Conservation (phyloP, 345 rosid genomes). For the Citrus hindsii region DNA sequence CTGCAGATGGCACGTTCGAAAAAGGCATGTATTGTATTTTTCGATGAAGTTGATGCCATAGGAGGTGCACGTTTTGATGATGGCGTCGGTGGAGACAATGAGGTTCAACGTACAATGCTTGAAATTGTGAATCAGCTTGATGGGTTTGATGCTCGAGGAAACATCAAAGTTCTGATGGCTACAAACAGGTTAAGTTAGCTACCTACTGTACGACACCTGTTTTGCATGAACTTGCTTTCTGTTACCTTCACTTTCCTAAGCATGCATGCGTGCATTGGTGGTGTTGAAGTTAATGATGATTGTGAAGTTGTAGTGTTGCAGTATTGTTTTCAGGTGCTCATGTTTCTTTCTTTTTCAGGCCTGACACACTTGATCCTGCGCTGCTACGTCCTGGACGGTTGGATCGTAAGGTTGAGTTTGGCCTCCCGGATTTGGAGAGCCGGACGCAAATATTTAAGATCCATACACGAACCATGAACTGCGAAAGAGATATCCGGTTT, state of each 20-base stretch:
- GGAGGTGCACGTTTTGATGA: constrained; percentile 90
- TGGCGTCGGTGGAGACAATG: constrained; percentile 79
- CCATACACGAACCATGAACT: constrained; percentile 90
- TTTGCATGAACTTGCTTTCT: not conserved
- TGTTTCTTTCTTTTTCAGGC: constrained; percentile 39
- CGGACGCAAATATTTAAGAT: constrained; percentile 90
- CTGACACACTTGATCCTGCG: constrained; percentile 93
- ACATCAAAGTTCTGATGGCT: constrained; percentile 97
- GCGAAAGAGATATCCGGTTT: constrained; percentile 80
- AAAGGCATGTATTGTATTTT: constrained; percentile 77
- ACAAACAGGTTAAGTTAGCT: constrained; percentile 67
- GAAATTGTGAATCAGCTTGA: constrained; percentile 44
- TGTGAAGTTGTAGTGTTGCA: not conserved
- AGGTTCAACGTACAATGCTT: constrained; percentile 83
- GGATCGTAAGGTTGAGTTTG: constrained; percentile 95
- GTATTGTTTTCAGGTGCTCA: not conserved
- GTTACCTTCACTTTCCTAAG: not conserved
- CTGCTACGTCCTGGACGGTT: constrained; percentile 86
- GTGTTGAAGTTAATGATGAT: not conserved
- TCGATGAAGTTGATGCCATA: constrained; percentile 78
- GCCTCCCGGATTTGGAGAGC: constrained; percentile 92
- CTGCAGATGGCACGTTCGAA: constrained; percentile 80
- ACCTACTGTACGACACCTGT: too few species aligned
- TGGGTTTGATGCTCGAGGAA: constrained; percentile 80
- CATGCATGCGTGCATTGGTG: not conserved